Evolutionary conservation across 2,329 filamentous ascomycete genomes (phyloP).

Genomic region (Pseudogymnoascus sp.): DNA sequence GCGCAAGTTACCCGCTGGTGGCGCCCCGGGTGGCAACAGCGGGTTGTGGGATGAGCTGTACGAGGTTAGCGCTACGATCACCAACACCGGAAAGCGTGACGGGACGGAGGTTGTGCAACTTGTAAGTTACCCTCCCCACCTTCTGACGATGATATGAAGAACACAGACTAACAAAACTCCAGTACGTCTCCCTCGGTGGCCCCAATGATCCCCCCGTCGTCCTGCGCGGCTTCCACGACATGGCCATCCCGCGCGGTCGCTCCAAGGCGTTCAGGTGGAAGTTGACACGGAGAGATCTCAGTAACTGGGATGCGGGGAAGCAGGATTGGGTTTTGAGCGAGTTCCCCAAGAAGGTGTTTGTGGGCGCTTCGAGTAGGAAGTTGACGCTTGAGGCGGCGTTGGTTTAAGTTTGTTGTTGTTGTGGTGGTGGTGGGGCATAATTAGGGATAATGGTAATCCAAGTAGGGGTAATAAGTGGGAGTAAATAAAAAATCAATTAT

Average conservation of each 20-base stretch:
- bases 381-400: conserved; percentile 21
- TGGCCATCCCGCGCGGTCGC: conserved; percentile 63
- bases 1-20: conserved; percentile 38
- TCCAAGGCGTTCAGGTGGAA: conserved; percentile 56
- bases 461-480: background rate
- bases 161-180: conserved; percentile 40
- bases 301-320: conserved; percentile 70
- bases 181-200: conserved; percentile 71
- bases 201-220: conserved; percentile 56
- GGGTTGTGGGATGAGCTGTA: conserved; percentile 46
- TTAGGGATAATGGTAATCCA: background rate
- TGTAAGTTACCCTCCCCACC: conserved; percentile 35
- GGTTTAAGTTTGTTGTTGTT: background rate
- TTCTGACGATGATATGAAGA: conserved; percentile 36
- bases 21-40: conserved; percentile 44
- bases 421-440: background rate
- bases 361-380: conserved; percentile 25
- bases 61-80: conserved; percentile 43
- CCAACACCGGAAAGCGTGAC: conserved; percentile 44
- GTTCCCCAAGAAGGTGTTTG: conserved; percentile 26
- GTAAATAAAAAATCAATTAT: background rate
- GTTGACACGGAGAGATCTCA: conserved; percentile 71
- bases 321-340: conserved; percentile 68
- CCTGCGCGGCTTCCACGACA: conserved; percentile 73
- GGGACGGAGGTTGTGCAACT: conserved; percentile 52